Percentiles rank a stretch among this genome's conserved stretches.
Conservation (phyloP, 768 basidiomycete genomes). For the Kockovaella imperatae region DNA sequence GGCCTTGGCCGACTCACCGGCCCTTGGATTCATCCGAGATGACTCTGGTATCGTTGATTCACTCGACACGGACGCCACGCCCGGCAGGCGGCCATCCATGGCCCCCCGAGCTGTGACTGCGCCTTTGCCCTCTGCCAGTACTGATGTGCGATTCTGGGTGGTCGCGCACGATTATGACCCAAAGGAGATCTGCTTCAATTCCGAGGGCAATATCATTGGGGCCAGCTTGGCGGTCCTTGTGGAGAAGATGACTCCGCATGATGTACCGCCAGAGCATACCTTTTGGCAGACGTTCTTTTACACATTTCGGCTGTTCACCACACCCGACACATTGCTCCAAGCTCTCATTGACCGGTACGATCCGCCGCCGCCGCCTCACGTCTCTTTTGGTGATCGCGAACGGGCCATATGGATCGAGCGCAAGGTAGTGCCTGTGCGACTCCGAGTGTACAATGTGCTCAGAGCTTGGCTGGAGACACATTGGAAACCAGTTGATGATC, state of each 20-base stretch:
- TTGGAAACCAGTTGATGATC: slow-evolving; percentile 72
- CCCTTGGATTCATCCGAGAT: slow-evolving; percentile 2
- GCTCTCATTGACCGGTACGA: slow-evolving; percentile 77
- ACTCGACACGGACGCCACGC: not conserved
- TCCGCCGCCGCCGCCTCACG: slow-evolving; percentile 52
- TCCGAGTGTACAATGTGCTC: slow-evolving; percentile 85
- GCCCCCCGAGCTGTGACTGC: slow-evolving; percentile 9
- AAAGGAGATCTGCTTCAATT: slow-evolving; percentile 82
- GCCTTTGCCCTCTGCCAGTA: slow-evolving; percentile 11
- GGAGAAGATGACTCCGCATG: slow-evolving; percentile 96
- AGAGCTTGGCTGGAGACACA: slow-evolving; percentile 89
- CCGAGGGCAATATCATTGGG: slow-evolving; percentile 80
- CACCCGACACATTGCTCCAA: slow-evolving; percentile 66
- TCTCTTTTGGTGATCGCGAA: slow-evolving; percentile 48
- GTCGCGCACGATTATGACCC: slow-evolving; percentile 61
- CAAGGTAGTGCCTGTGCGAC: slow-evolving; percentile 81
- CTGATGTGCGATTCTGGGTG: slow-evolving; percentile 37
- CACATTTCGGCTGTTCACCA: slow-evolving; percentile 86
- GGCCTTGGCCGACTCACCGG: slow-evolving; percentile 2
- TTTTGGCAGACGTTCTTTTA: slow-evolving; percentile 88
- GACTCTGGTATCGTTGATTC: not conserved
- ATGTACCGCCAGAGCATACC: slow-evolving; percentile 75
- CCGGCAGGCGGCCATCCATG: not conserved
- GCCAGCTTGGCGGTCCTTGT: slow-evolving; percentile 81
- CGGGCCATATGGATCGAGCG: slow-evolving; percentile 67